These are phyloP conservation scores for Ascochyta viciae-villosae DNA, from an alignment of 2,329 filamentous ascomycete genomes.

Conservation along the genomic window DNA sequence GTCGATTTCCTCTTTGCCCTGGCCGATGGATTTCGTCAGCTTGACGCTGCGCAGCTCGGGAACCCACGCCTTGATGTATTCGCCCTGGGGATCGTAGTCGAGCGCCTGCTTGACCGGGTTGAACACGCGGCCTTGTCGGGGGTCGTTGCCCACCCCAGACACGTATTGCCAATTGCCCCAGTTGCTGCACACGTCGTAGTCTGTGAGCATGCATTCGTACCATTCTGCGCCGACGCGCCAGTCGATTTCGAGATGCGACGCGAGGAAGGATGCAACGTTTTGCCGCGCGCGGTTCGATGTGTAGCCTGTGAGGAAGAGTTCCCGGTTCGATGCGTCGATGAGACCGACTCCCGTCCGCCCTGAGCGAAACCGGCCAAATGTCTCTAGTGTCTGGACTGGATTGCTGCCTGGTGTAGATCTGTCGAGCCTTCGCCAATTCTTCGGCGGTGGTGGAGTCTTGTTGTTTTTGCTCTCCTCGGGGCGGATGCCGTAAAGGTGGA, in stretches of 20 bases:
- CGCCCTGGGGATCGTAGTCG: constrained; percentile 75
- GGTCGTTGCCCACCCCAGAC: constrained; percentile 80
- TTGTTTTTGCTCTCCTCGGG: constrained; percentile 43
- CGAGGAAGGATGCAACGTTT: constrained; percentile 76
- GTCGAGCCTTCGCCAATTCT: constrained; percentile 41
- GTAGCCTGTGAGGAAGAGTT: constrained; percentile 77
- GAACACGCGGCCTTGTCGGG: constrained; percentile 75
- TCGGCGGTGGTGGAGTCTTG: constrained; percentile 50
- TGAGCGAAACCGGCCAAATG: constrained; percentile 65
- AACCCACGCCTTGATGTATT: constrained; percentile 77
- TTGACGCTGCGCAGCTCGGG: constrained; percentile 67
- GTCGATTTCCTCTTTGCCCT: constrained; percentile 39
- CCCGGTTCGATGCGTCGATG: constrained; percentile 78
- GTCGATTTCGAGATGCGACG: constrained; percentile 76
- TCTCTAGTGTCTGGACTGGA: constrained; percentile 50
- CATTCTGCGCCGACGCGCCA: constrained; percentile 84
- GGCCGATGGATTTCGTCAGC: constrained; percentile 27
- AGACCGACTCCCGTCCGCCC: constrained; percentile 78
- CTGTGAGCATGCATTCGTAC: constrained; percentile 77
- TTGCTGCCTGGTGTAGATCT: constrained; percentile 49
- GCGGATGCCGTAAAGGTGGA: constrained; percentile 69
- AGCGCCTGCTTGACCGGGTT: constrained; percentile 83
- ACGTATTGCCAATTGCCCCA: constrained; percentile 89
- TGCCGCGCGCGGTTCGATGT: constrained; percentile 78
- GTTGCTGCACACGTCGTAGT: constrained; percentile 79